Percentiles rank a stretch among this genome's conserved stretches.
These are phyloP conservation scores for Coemansia sp. DNA, from an alignment of 192 early-diverging fungal genomes.

Conservation along the genomic window DNA sequence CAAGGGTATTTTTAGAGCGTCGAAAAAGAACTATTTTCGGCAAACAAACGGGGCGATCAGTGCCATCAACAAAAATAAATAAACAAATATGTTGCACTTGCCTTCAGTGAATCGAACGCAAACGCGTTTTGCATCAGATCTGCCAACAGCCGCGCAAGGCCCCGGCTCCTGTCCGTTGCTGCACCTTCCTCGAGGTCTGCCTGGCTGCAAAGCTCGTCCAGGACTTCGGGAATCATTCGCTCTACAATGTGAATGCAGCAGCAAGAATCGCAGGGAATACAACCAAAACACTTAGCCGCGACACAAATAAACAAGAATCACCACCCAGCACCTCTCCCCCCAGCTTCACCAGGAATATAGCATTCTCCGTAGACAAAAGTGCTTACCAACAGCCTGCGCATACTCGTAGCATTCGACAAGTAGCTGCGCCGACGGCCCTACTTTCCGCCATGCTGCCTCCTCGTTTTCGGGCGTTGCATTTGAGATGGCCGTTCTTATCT, in stretches of 20 bases:
- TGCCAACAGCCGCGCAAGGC: conserved; percentile 76
- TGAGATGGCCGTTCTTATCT: conserved; percentile 72
- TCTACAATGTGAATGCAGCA: conserved; percentile 44
- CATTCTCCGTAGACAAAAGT: neutral
- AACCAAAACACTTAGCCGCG: neutral
- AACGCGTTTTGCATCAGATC: conserved; percentile 85
- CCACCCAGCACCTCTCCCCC: neutral
- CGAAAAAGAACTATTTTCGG: too few relatives aligned
- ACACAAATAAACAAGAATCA: neutral
- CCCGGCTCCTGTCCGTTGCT: conserved; percentile 59
- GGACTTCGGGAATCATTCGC: conserved; percentile 60
- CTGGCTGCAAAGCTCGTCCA: conserved; percentile 67
- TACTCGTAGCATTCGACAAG: conserved; percentile 82
- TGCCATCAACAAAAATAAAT: neutral
- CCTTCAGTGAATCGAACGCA: conserved; percentile 93
- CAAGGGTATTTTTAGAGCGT: too few relatives aligned
- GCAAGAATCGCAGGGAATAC: neutral
- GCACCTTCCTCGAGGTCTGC: conserved; percentile 32
- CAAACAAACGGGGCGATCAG: neutral
- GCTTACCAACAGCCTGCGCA: conserved; percentile 71
- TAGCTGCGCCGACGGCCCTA: conserved; percentile 77
- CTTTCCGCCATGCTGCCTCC: conserved; percentile 80
- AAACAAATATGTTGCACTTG: conserved; percentile 20
- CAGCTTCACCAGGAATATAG: neutral
- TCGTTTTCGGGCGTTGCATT: conserved; percentile 82